Percentiles rank a stretch among this genome's conserved stretches.
Conservation (phyloP, 164 flowering plant species). For the Cinnamomum chago region DNA sequence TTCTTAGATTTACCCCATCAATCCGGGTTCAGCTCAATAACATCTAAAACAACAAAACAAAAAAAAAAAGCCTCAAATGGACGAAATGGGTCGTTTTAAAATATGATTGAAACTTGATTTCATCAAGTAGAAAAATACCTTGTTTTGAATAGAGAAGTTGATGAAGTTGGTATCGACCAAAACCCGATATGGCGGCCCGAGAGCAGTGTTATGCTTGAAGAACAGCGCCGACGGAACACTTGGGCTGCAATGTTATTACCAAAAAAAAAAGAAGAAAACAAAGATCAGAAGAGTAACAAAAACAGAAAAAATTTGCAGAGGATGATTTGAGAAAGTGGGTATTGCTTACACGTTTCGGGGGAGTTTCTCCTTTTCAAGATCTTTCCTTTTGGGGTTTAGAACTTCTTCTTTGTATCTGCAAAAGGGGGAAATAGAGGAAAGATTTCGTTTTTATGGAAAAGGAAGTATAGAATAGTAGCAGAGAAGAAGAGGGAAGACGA, state of each 20-base stretch:
- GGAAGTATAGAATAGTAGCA: neutral
- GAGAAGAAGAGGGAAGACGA: neutral
- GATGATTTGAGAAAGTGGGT: neutral
- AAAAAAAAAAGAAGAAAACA: no score
- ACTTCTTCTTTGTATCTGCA: conserved; percentile 55
- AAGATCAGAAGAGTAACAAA: no score
- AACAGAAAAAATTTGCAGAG: no score
- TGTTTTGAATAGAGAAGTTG: conserved; percentile 94
- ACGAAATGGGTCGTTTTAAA: no score
- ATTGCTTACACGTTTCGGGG: conserved; percentile 80
- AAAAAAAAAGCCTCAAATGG: no score
- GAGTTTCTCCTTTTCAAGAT: conserved; percentile 54
- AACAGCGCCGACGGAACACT: conserved; percentile 78
- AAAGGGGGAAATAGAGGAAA: neutral
- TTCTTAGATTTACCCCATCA: no score
- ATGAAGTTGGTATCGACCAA: conserved; percentile 97
- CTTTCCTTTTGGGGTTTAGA: conserved; percentile 74
- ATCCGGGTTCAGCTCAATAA: no score
- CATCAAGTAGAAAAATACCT: conserved; percentile 30
- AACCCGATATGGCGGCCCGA: conserved; percentile 92
- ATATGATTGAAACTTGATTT: neutral
- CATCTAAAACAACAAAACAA: no score
- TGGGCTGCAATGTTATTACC: conserved; percentile 39
- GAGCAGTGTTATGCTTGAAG: conserved; percentile 71
- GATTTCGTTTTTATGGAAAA: neutral